Evolutionary conservation across 257 asterid genomes (phyloP), one percentile per base, ranked within the genome.

Genomic region (Scutellaria galericulata): DNA sequence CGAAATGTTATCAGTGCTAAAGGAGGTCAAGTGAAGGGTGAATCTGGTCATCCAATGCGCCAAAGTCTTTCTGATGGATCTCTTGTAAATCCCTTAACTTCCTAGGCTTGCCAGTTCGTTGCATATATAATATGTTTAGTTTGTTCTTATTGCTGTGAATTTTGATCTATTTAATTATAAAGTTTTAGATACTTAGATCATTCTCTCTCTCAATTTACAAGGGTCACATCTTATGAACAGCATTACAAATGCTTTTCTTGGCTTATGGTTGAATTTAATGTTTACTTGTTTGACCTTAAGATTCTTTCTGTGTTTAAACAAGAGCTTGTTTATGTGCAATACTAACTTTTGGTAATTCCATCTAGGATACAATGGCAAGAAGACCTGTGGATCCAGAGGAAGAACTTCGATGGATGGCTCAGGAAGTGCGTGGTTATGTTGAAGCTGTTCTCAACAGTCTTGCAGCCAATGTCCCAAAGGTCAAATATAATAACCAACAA

Each of bases 331-430:
- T 35, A 14, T 50, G 59, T 52, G 7, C 48, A 59, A 57, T n/a
- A 37, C 52, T 70, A 14, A 63, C 71, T 42, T 62, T 57, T 42
- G 47, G 40, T 48, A 47, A 55, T 41, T 54, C 31, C 42, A 63
- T 77, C 1, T 79, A 92, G 98, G 98, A 89, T 54, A 85, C 98
- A 66, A 88, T 88, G 96, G 57, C 86, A 24, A 88, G 98, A 88
- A 86, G 85, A 85, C 98, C 96, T n/a, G 92, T 79, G 10, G 96
- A 92, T 78, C 97, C 97, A 11, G 97, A 92, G 72, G 97, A 92
- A 81, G 97, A 92, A 75, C 97, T 92, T 75, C 88, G 97, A 63
- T 92, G 97, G 97, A 92, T 92, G 96, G 80, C 97, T 81, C 97
- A 92, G 76, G 97, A 92, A 89, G 97, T 92, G 78, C 95, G 97